phyloP scores from a whole-genome alignment of 768 basidiomycete genomes.

The Obba rivulosa region DNA sequence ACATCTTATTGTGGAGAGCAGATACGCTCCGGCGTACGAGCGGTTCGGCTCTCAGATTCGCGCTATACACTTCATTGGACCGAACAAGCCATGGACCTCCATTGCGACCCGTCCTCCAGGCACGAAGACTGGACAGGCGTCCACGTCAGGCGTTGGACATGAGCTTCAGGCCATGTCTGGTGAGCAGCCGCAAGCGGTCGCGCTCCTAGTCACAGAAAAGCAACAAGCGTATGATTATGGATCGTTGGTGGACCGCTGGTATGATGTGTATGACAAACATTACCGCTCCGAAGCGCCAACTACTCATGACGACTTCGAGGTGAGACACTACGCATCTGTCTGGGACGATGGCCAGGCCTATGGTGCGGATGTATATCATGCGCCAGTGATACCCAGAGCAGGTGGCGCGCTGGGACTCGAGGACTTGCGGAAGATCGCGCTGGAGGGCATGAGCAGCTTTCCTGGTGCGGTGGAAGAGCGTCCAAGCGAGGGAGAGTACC shows the following conservation, averaged over 20 bases:
- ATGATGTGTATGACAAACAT: conserved; percentile 81
- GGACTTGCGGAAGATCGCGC: conserved; percentile 55
- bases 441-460: conserved; percentile 43
- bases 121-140: conserved; percentile 26
- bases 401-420: conserved; percentile 49
- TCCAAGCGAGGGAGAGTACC: conserved; percentile 65
- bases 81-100: conserved; percentile 92
- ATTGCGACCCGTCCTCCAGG: conserved; percentile 65
- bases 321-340: conserved; percentile 62
- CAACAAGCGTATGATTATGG: conserved; percentile 68
- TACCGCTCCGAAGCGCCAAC: conserved; percentile 57
- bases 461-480: background rate
- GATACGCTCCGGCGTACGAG: conserved; percentile 95
- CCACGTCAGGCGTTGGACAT: conserved; percentile 17
- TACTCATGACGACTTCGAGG: conserved; percentile 48
- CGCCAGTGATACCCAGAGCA: conserved; percentile 18
- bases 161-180: conserved; percentile 5
- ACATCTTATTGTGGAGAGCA: conserved; percentile 27
- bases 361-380: conserved; percentile 20
- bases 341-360: conserved; percentile 58
- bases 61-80: conserved; percentile 90
- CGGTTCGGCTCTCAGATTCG: conserved; percentile 86
- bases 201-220: background rate
- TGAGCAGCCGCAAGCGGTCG: background rate
- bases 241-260: conserved; percentile 88